A percentile compares a stretch with the other conserved stretches of the same genome.
Evolutionary conservation across 139 green algal genomes (phyloP).

Genomic region (Picochlorum sp.): DNA sequence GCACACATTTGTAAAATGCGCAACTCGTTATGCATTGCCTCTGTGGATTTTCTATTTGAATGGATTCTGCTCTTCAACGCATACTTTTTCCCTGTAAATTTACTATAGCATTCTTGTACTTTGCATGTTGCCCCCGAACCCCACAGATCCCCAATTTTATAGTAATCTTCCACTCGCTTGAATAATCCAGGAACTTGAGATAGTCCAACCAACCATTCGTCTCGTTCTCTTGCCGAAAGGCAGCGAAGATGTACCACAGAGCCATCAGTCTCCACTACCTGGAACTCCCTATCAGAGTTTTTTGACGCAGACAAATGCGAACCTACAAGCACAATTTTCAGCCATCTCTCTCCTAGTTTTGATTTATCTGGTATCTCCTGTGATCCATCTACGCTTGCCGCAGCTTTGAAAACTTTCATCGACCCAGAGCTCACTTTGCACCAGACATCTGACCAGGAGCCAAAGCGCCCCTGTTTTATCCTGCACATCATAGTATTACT

Average conservation of each 20-base stretch:
- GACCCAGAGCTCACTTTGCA: neutral
- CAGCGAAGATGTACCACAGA: neutral
- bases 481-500: too few species aligned
- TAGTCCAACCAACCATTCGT: conserved; percentile 20
- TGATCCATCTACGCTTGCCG: neutral
- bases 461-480: conserved; percentile 2
- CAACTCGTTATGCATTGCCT: conserved; percentile 28
- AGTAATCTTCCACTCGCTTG: conserved; percentile 15
- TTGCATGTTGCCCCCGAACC: conserved; percentile 16
- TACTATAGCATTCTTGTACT: conserved; percentile 9
- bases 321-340: conserved; percentile 13
- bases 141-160: conserved; percentile 10
- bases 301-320: conserved; percentile 1
- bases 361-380: neutral
- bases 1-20: conserved; percentile 26
- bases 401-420: neutral
- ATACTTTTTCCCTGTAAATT: conserved; percentile 5
- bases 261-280: neutral
- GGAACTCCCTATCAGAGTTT: neutral
- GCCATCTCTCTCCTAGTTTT: neutral
- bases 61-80: conserved; percentile 10
- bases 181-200: conserved; percentile 14
- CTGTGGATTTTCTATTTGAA: neutral
- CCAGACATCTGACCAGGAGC: neutral
- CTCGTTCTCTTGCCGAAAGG: neutral